Conservation (phyloP, 345 rosid species). For the Limnanthes douglasii region DNA sequence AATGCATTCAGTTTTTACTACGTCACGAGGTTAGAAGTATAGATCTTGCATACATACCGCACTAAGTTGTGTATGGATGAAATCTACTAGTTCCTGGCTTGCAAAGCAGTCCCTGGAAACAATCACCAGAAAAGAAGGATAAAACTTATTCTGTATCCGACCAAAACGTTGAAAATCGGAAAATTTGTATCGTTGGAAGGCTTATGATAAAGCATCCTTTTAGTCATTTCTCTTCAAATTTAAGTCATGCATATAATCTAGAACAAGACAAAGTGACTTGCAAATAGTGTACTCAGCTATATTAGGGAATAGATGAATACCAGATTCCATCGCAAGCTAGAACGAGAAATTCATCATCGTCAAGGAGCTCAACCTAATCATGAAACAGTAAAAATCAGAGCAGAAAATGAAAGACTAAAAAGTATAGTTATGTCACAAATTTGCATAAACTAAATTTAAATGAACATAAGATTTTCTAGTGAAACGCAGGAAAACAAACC, state of each 20-base stretch:
- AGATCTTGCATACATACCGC: constrained; percentile 28
- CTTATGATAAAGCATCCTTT: no score
- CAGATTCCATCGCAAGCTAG: constrained; percentile 80
- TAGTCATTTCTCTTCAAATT: no score
- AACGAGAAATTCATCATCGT: constrained; percentile 67
- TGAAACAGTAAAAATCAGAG: constrained; percentile 1
- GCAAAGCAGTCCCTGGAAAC: constrained; percentile 73
- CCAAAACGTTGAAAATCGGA: no score
- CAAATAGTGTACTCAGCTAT: constrained; percentile 5
- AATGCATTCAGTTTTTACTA: no score
- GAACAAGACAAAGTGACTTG: no score
- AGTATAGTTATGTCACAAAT: background rate
- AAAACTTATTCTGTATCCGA: no score
- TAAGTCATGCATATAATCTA: no score
- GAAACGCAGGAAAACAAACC: no score
- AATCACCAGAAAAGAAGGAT: background rate
- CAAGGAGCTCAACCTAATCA: constrained; percentile 55
- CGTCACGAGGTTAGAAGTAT: no score
- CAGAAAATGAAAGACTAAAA: no score
- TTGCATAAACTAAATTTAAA: background rate
- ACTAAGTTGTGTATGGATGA: constrained; percentile 38
- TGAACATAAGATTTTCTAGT: no score
- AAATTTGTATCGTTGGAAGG: no score
- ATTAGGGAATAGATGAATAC: constrained; percentile 19
- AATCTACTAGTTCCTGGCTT: constrained; percentile 70